Conservation (phyloP, 2,329 filamentous ascomycete genomes). For the Teratosphaeria zuluensis region DNA sequence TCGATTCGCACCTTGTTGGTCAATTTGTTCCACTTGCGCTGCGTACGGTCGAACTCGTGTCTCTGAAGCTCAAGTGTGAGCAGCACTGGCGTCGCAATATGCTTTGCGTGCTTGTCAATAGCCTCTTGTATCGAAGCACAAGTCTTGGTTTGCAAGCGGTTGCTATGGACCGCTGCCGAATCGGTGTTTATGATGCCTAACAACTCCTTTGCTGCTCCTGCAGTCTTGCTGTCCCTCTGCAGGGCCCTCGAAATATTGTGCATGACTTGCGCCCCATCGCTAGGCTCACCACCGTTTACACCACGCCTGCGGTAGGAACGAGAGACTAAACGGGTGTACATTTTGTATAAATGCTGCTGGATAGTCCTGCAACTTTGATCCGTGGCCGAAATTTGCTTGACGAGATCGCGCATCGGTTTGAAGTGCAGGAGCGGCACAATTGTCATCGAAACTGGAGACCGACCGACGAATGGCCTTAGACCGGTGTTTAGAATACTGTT, state of each 20-base stretch:
- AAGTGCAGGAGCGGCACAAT: conserved; percentile 50
- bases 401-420: conserved; percentile 47
- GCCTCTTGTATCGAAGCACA: conserved; percentile 33
- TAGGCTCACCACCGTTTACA: neutral
- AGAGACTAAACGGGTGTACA: conserved; percentile 16
- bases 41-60: conserved; percentile 45
- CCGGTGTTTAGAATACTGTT: conserved; percentile 46
- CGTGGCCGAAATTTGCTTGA: conserved; percentile 30
- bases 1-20: conserved; percentile 47
- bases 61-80: conserved; percentile 45
- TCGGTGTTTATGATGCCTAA: conserved; percentile 13
- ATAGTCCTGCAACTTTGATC: conserved; percentile 6
- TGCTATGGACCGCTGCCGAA: conserved; percentile 13
- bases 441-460: conserved; percentile 35
- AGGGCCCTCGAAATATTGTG: conserved; percentile 7
- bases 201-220: conserved; percentile 11
- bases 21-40: conserved; percentile 48
- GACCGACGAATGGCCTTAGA: conserved; percentile 37
- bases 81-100: conserved; percentile 23
- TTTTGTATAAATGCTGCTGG: conserved; percentile 18
- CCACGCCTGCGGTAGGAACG: conserved; percentile 5
- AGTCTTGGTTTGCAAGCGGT: conserved; percentile 19
- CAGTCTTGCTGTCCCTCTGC: conserved; percentile 6
- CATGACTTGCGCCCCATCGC: conserved; percentile 18
- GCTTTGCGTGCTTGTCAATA: conserved; percentile 22